phyloP scores from a whole-genome alignment of 148 eudicot species.

The Fallopia convolvulus region DNA sequence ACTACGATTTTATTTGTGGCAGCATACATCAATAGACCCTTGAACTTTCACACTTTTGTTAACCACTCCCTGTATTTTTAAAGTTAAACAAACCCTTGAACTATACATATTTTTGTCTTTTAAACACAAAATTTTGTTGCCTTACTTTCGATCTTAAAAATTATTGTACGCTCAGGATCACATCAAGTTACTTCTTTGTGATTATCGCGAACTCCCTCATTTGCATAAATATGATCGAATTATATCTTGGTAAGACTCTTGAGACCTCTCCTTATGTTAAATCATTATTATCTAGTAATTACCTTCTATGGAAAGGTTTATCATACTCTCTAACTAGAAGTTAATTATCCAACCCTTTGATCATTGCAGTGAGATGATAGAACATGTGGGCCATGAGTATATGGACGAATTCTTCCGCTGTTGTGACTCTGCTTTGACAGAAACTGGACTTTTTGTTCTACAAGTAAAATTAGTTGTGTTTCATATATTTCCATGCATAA shows the following conservation, averaged over 20 bases:
- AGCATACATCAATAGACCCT: too few relatives aligned
- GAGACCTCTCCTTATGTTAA: neutral
- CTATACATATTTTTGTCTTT: too few relatives aligned
- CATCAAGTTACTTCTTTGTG: constrained; percentile 54
- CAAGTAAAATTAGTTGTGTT: constrained; percentile 43
- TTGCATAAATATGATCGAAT: constrained; percentile 61
- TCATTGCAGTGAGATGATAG: constrained; percentile 76
- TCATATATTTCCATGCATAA: neutral
- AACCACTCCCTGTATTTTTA: too few relatives aligned
- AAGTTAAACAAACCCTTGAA: too few relatives aligned
- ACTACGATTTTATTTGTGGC: too few relatives aligned
- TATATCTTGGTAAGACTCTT: constrained; percentile 57
- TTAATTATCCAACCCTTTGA: neutral
- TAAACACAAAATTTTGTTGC: too few relatives aligned
- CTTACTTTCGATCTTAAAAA: too few relatives aligned
- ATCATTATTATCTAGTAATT: neutral
- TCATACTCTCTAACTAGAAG: neutral
- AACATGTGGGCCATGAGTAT: constrained; percentile 83
- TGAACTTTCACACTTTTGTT: too few relatives aligned
- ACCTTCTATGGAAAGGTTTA: neutral
- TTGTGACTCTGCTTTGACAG: constrained; percentile 61
- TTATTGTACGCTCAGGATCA: neutral
- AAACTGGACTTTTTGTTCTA: constrained; percentile 63
- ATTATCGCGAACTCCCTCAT: constrained; percentile 69
- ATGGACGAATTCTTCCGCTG: constrained; percentile 65